Evolutionary conservation across 441 rosid genomes (phyloP).

Genomic region (Gossypium davidsonii): DNA sequence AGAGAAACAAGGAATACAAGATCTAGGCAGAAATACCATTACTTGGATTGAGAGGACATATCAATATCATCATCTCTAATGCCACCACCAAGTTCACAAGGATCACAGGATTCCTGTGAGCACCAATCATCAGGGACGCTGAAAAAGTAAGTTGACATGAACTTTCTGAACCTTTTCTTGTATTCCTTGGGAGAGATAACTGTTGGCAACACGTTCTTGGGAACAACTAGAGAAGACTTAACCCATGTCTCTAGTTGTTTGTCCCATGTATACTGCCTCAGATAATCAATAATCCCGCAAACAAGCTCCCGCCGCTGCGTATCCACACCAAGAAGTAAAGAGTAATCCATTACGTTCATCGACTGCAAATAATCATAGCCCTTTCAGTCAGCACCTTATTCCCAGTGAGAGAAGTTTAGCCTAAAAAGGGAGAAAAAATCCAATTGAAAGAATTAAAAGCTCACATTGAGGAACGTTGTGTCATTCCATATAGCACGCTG

Average conservation of each 20-base stretch:
- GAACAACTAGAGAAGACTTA: constrained; percentile 78
- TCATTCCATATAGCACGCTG: constrained; percentile 95
- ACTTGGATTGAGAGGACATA: constrained; percentile 15
- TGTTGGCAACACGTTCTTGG: constrained; percentile 75
- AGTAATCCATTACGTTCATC: constrained; percentile 96
- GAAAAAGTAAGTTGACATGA: constrained; percentile 74
- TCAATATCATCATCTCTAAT: constrained; percentile 11
- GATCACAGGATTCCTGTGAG: constrained; percentile 31
- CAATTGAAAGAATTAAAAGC: constrained; percentile 21
- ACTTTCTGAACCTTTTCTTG: constrained; percentile 88
- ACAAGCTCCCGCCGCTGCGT: constrained; percentile 61
- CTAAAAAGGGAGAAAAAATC: background rate
- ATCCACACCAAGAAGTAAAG: constrained; percentile 87
- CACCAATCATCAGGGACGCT: constrained; percentile 94
- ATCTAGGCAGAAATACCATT: constrained; percentile 13
- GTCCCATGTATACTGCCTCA: constrained; percentile 97
- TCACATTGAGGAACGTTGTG: constrained; percentile 82
- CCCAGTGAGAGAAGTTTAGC: background rate
- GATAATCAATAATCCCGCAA: constrained; percentile 93
- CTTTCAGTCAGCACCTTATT: background rate
- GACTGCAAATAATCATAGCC: constrained; percentile 38
- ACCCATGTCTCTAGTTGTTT: constrained; percentile 96
- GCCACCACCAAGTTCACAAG: constrained; percentile 42
- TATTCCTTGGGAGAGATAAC: constrained; percentile 88
- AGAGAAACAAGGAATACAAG: background rate